Evolutionary conservation across 2,329 filamentous ascomycete genomes (phyloP).

Genomic region (Cryphonectria carpinicola): DNA sequence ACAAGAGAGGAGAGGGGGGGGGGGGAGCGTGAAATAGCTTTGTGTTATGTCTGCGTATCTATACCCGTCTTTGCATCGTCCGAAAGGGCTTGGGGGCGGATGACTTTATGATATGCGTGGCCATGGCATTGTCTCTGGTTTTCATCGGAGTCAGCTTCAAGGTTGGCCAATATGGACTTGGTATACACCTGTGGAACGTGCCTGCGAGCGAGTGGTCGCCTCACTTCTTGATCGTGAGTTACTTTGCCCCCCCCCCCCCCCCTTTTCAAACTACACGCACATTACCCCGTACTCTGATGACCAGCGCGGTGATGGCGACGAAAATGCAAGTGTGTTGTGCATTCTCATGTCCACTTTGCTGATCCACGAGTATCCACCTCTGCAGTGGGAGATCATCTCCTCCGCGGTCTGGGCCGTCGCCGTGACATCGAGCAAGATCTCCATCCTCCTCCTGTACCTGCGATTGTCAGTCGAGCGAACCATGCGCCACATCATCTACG

Average conservation of each 20-base stretch:
- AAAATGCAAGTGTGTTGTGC: background rate
- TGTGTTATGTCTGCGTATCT: background rate
- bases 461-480: background rate
- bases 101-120: slow-evolving; percentile 3
- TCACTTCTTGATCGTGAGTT: background rate
- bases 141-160: background rate
- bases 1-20: background rate
- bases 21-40: background rate
- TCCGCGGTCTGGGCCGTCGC: slow-evolving; percentile 2
- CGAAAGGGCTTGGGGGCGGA: background rate
- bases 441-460: slow-evolving; percentile 12
- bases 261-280: no score
- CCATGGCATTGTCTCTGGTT: background rate
- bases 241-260: background rate
- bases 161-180: background rate
- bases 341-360: background rate
- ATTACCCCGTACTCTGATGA: no score
- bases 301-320: background rate
- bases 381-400: slow-evolving; percentile 1
- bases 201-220: background rate
- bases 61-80: background rate
- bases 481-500: background rate
- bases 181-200: slow-evolving; percentile 1
- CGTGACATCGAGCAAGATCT: slow-evolving; percentile 5
- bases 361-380: background rate